These are phyloP conservation scores for Phaeosphaeriaceae sp. DNA, from an alignment of 2,329 filamentous ascomycete species.

Conservation along the genomic window DNA sequence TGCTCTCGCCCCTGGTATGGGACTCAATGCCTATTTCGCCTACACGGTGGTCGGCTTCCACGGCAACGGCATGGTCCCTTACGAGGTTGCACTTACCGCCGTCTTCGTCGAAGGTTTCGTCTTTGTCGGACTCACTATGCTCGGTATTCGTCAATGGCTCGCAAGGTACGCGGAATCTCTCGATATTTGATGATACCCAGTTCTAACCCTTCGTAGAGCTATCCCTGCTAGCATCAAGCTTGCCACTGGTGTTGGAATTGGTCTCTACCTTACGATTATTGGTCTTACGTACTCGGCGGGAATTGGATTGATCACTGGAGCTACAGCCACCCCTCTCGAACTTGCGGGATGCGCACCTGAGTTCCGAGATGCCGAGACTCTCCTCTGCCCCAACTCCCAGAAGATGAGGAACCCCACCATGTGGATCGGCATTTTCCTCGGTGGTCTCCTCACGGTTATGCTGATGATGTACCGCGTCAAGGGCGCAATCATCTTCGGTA, in stretches of 20 bases:
- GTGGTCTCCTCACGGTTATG: conserved; percentile 79
- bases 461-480: conserved; percentile 87
- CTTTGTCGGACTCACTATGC: conserved; percentile 74
- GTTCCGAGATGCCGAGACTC: conserved; percentile 41
- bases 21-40: conserved; percentile 86
- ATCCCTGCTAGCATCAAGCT: conserved; percentile 87
- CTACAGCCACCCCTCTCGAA: conserved; percentile 71
- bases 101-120: conserved; percentile 90
- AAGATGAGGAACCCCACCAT: conserved; percentile 86
- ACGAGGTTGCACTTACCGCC: conserved; percentile 78
- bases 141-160: background rate
- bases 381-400: conserved; percentile 66
- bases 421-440: conserved; percentile 90
- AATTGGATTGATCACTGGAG: conserved; percentile 78
- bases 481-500: conserved; percentile 84
- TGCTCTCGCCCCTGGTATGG: conserved; percentile 76
- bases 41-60: conserved; percentile 82
- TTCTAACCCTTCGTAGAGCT: conserved; percentile 56
- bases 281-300: conserved; percentile 81
- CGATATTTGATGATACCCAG: background rate
- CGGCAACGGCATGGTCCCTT: conserved; percentile 75
- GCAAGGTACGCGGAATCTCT: background rate
- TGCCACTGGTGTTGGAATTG: conserved; percentile 84
- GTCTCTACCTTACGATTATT: conserved; percentile 79
- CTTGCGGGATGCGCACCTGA: conserved; percentile 75